Evolutionary conservation across 192 early-diverging fungal species (phyloP), one percentile per base, ranked within the genome.

Genomic region (Endogone sp.): DNA sequence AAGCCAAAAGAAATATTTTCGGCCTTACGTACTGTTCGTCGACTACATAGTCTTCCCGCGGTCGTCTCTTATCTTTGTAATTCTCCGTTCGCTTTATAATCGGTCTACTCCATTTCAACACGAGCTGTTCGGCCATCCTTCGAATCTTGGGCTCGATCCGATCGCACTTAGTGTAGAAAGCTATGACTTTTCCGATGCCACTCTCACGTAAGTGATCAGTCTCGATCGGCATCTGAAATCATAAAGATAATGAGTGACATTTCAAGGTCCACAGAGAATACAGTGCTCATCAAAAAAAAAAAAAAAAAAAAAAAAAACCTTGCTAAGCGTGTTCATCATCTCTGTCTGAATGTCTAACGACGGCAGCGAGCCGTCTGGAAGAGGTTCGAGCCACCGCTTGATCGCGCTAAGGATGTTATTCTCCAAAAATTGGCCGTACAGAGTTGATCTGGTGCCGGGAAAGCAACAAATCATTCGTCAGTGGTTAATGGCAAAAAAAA

Each of bases 101-200:
- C 37, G 93, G 91, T 44, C 95, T 84, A 72, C 90, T 93, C 93
- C 94, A 97, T 72, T 85, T 89, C 68, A 86, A 89, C 55, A 91
- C 83, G 60, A 97, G 87, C 44, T 91, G 85, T 68, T 91, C 84
- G n/a, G 92, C 93, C 28, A 79, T 79, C 58, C 91, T 87, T 60
- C 88, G 85, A 60, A 92, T 86, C 25, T 63, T 66, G 16, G 88
- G 82, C 24, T 87, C 81, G n/a, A 93, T 86, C 29, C 93, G 81
- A 71, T 89, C 86, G 27, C 91, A 94, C 70, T 94, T 95, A 69
- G 91, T 89, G 79, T 94, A 95, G 75, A 97, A 97, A 74, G 88
- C 84, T 29, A 97, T 81, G 29, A 97, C 88, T 49, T 90, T 89
- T 16, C 95, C 95, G 28, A 97, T 82, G 26, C 87, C 84, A 64